Evolutionary conservation across 1,284 basidiomycete genomes (phyloP), one percentile per base, ranked within the genome.

Genomic region (Farysia itapuensis): DNA sequence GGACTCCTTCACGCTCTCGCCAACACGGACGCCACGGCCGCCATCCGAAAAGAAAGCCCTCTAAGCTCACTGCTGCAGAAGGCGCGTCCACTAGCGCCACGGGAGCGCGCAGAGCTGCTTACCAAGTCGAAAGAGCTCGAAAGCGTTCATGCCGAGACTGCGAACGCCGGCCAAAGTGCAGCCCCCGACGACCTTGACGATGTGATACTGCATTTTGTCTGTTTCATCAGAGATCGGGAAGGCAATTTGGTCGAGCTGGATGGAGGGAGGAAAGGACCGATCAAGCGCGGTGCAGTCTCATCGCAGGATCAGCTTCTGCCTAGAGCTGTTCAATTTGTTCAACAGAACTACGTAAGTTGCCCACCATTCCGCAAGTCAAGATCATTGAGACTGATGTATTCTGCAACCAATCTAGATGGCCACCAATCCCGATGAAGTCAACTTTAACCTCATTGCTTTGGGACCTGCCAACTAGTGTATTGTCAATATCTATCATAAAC

Each of bases 131-230:
- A 63, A 28, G 67, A 56, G 23, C 51, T 74, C 14, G 53, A 59
- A 29, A 35, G 33, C 3, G 69, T 66, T 1, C 73, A 77, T 39
- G 63, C 64, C 19, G 31, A 40, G 7, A 61, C 64, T 12, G 74
- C 75, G 2, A 45, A 46, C 15, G 45, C 54, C n/a, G 70, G 74
- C 2, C 69, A 72, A 51, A 69, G 69, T 24, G 47, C 52, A 24
- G 70, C 75, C 4, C 74, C 75, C 7, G 43, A 51, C 6, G 58
- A 66, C n/a, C 42, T 68, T 20, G 72, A 73, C 36, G 45, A 60
- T 21, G 72, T 77, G 5, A 36, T 67, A n/a, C 39, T 73, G 21
- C 75, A 77, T 57, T 77, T 77, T 60, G 66, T 75, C 14, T 64
- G 67, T 35, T 77, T 75, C 39, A 65, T 77, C 11, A 47, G 72